A percentile compares a stretch with the other conserved stretches of the same genome.
Conservation (phyloP, 2,329 filamentous ascomycete genomes). For the Sporothrix variecibatus region DNA sequence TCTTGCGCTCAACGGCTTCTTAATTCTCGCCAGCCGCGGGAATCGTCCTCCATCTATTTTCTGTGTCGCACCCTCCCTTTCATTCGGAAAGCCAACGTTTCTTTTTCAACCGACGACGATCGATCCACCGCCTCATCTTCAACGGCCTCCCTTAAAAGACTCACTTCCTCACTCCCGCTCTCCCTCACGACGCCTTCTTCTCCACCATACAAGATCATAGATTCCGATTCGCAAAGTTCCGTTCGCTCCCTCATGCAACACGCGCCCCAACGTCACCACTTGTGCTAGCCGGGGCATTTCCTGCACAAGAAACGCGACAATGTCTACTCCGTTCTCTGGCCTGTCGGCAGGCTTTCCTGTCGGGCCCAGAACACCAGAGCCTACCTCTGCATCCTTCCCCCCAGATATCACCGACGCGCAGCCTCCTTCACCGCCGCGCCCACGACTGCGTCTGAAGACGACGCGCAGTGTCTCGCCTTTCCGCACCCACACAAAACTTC, state of each 20-base stretch:
- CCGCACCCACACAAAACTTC: slow-evolving; percentile 65
- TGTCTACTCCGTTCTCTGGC: slow-evolving; percentile 51
- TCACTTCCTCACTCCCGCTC: slow-evolving; percentile 1
- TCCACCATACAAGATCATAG: background rate
- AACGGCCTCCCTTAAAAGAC: background rate
- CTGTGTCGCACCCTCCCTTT: background rate
- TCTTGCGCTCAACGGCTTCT: slow-evolving; percentile 1
- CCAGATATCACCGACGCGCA: slow-evolving; percentile 39
- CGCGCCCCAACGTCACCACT: background rate
- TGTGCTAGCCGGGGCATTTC: slow-evolving; percentile 16
- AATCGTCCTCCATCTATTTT: background rate
- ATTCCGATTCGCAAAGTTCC: background rate
- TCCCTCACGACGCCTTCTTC: slow-evolving; percentile 15
- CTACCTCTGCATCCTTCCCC: slow-evolving; percentile 36
- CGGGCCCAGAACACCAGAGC: slow-evolving; percentile 56
- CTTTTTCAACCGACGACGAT: background rate
- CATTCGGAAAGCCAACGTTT: background rate
- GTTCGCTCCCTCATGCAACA: slow-evolving; percentile 16
- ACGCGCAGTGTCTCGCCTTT: slow-evolving; percentile 52
- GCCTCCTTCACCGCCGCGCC: slow-evolving; percentile 54
- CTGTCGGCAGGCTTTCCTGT: slow-evolving; percentile 47
- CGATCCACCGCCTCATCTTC: slow-evolving; percentile 19
- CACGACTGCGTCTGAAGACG: slow-evolving; percentile 58
- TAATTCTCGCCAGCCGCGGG: background rate
- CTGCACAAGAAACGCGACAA: slow-evolving; percentile 31